Evolutionary conservation across 2,329 filamentous ascomycete species (phyloP).

Genomic region (Trichocomaceae sp.): DNA sequence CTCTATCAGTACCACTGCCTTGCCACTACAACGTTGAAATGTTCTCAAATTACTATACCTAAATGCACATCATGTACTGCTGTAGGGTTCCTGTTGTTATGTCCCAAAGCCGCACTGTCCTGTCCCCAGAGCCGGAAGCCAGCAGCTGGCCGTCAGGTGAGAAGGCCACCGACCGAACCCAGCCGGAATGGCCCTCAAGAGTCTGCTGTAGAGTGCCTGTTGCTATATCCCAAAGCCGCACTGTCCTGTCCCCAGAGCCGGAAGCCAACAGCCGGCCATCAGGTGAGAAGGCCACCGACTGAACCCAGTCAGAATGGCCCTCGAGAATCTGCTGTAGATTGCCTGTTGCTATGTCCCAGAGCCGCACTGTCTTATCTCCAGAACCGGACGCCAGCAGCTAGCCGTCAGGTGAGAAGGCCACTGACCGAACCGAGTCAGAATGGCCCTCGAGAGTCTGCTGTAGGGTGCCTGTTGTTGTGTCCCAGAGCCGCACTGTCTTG

Average conservation of each 20-base stretch:
- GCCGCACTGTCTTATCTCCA: conserved; percentile 15
- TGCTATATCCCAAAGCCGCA: no score
- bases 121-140: no score
- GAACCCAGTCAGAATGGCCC: conserved; percentile 12
- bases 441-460: background rate
- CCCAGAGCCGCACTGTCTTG: background rate
- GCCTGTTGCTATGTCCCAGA: conserved; percentile 11
- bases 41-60: background rate
- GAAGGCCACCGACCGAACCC: no score
- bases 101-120: no score
- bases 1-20: no score
- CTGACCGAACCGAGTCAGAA: background rate
- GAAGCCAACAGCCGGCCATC: conserved; percentile 8
- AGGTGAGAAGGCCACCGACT: conserved; percentile 18
- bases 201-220: background rate
- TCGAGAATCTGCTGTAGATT: conserved; percentile 10
- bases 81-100: no score
- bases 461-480: background rate
- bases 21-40: background rate
- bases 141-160: no score
- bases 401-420: background rate
- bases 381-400: conserved; percentile 16
- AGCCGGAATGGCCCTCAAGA: background rate
- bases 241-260: no score
- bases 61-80: no score